Evolutionary conservation across 495 filamentous ascomycete genomes (phyloP).

Genomic region (Aspergillus heteromorphus): DNA sequence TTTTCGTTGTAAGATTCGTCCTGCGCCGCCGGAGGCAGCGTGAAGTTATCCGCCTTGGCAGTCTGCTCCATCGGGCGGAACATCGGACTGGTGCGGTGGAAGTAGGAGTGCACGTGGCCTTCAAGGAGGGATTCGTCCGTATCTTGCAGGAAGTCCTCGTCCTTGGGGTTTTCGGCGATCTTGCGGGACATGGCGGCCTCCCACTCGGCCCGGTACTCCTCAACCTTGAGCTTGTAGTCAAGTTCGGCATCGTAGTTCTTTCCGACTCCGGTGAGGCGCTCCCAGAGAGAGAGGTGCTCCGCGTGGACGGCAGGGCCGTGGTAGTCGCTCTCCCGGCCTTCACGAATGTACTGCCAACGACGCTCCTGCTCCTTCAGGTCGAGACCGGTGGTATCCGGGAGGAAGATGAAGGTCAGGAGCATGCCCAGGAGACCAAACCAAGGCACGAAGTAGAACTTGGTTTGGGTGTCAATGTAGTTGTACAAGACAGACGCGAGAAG

Average conservation of each 20-base stretch:
- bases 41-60: conserved; percentile 32
- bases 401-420: conserved; percentile 70
- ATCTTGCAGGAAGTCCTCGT: conserved; percentile 25
- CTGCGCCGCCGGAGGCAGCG: conserved; percentile 38
- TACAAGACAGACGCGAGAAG: conserved; percentile 78
- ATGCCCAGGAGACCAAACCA: conserved; percentile 87
- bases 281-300: conserved; percentile 76
- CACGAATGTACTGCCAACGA: conserved; percentile 73
- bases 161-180: conserved; percentile 41
- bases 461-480: conserved; percentile 76
- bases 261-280: conserved; percentile 63
- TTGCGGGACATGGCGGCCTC: conserved; percentile 47
- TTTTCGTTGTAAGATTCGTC: conserved; percentile 22
- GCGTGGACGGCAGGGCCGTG: conserved; percentile 85
- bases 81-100: conserved; percentile 48
- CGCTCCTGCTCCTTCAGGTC: conserved; percentile 94
- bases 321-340: conserved; percentile 70
- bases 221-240: conserved; percentile 73
- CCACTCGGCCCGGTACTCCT: conserved; percentile 71
- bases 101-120: conserved; percentile 44
- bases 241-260: conserved; percentile 73
- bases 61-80: conserved; percentile 42
- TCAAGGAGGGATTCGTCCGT: conserved; percentile 40
- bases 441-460: conserved; percentile 80
- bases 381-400: conserved; percentile 87